Conservation (phyloP, 2,329 filamentous ascomycete genomes). For the Monosporascus sp. region DNA sequence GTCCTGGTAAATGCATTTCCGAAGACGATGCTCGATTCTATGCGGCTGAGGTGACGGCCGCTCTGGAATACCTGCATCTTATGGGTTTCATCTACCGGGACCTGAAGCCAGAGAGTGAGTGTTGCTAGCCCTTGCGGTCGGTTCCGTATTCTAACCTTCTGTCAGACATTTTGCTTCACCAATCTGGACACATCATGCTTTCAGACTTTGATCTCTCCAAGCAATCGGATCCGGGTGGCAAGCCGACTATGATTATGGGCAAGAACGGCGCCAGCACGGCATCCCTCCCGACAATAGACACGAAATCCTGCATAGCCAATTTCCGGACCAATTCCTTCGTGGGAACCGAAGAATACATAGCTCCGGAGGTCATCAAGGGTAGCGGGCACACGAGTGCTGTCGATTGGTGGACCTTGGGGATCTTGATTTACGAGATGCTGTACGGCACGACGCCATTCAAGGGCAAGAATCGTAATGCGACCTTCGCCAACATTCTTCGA, state of each 20-base stretch:
- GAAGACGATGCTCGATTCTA: conserved; percentile 98
- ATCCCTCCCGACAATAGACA: conserved; percentile 93
- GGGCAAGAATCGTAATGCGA: conserved; percentile 96
- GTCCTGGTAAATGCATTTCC: conserved; percentile 93
- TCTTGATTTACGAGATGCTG: conserved; percentile 97
- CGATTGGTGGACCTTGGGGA: conserved; percentile 98
- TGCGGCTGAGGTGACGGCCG: conserved; percentile 93
- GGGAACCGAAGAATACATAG: conserved; percentile 97
- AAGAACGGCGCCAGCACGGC: conserved; percentile 82
- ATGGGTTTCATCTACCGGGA: conserved; percentile 99
- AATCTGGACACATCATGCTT: conserved; percentile 99
- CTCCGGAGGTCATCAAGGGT: conserved; percentile 96
- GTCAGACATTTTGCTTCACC: conserved; percentile 89
- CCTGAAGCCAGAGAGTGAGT: conserved; percentile 92
- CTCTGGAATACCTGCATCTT: conserved; percentile 90
- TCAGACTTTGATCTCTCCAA: conserved; percentile 98
- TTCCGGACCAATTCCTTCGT: conserved; percentile 99
- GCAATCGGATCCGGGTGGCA: conserved; percentile 91
- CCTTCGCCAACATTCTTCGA: conserved; percentile 92
- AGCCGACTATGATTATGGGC: conserved; percentile 94
- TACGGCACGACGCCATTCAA: conserved; percentile 99
- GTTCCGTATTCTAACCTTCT: conserved; percentile 26
- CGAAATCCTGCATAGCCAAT: conserved; percentile 95
- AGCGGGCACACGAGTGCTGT: conserved; percentile 97
- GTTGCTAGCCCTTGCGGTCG: conserved; percentile 7